These are phyloP conservation scores for Pyrus bretschneideri DNA, from an alignment of 306 rosid genomes.

Conservation along the genomic window DNA sequence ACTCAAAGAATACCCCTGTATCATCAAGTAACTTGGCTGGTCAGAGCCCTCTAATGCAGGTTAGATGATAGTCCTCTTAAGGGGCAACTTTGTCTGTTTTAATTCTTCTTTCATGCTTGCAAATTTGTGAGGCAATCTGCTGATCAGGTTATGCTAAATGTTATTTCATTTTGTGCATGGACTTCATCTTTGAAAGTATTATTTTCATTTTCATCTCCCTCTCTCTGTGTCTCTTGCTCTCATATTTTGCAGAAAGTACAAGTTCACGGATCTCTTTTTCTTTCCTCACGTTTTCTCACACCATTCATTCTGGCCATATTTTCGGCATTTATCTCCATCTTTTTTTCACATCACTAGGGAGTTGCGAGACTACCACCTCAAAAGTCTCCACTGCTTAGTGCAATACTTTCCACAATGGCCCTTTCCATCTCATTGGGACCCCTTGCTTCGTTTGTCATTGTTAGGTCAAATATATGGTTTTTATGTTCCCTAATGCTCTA, in stretches of 20 bases:
- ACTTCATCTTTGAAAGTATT: neutral
- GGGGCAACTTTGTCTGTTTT: constrained; percentile 6
- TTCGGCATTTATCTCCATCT: neutral
- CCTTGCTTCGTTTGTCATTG: neutral
- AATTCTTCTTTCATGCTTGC: neutral
- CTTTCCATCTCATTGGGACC: neutral
- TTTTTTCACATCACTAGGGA: neutral
- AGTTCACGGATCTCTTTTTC: neutral
- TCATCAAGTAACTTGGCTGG: constrained; percentile 56
- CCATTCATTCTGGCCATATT: neutral
- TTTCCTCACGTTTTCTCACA: neutral
- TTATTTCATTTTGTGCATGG: neutral
- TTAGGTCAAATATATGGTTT: neutral
- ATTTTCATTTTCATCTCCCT: neutral
- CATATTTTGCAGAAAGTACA: neutral
- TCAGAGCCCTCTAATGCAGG: constrained; percentile 70
- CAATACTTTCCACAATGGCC: neutral
- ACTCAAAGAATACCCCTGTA: constrained; percentile 50
- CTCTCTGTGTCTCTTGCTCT: too few species aligned
- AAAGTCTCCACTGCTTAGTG: neutral
- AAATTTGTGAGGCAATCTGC: neutral
- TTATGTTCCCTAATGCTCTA: neutral
- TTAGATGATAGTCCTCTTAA: constrained; percentile 25
- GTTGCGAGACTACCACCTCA: neutral
- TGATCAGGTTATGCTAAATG: neutral